Conservation (phyloP, 495 filamentous ascomycete genomes). For the Penicillium alfredii region DNA sequence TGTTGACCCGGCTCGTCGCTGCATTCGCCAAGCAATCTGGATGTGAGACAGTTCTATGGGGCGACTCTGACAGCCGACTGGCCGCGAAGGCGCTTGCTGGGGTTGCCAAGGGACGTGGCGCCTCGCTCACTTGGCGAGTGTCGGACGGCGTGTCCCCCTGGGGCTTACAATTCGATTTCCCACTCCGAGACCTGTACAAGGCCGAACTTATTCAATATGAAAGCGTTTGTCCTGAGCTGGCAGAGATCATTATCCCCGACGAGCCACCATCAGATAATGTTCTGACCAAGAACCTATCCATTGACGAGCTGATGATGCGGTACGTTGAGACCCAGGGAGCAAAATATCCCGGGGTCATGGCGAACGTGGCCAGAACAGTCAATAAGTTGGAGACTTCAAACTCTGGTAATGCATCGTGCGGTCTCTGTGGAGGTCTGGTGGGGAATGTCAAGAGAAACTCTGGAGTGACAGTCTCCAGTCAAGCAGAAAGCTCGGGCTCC, state of each 20-base stretch:
- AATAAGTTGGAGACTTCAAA: conserved; percentile 55
- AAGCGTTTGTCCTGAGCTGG: conserved; percentile 48
- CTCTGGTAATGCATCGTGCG: conserved; percentile 19
- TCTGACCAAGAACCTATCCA: conserved; percentile 60
- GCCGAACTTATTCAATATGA: conserved; percentile 67
- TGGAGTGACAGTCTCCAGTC: conserved; percentile 21
- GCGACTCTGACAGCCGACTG: conserved; percentile 78
- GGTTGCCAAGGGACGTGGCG: conserved; percentile 85
- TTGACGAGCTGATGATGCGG: conserved; percentile 82
- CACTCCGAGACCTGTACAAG: conserved; percentile 74
- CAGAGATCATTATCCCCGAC: conserved; percentile 41
- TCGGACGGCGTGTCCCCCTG: conserved; percentile 63
- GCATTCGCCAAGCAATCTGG: conserved; percentile 49
- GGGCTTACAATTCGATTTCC: conserved; percentile 58
- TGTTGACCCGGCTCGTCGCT: conserved; percentile 65
- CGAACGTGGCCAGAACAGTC: conserved; percentile 86
- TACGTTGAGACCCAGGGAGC: conserved; percentile 85
- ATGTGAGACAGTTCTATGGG: conserved; percentile 73
- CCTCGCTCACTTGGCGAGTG: conserved; percentile 71
- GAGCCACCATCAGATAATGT: conserved; percentile 42
- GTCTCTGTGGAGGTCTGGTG: conserved; percentile 41
- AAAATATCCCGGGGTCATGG: conserved; percentile 85
- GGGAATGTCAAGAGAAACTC: conserved; percentile 26
- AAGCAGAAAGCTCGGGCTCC: conserved; percentile 14
- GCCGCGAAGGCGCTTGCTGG: conserved; percentile 81